These are phyloP conservation scores for Sphagnum fallax DNA, from an alignment of 228 moss, liverwort and hornwort species.

Conservation along the genomic window DNA sequence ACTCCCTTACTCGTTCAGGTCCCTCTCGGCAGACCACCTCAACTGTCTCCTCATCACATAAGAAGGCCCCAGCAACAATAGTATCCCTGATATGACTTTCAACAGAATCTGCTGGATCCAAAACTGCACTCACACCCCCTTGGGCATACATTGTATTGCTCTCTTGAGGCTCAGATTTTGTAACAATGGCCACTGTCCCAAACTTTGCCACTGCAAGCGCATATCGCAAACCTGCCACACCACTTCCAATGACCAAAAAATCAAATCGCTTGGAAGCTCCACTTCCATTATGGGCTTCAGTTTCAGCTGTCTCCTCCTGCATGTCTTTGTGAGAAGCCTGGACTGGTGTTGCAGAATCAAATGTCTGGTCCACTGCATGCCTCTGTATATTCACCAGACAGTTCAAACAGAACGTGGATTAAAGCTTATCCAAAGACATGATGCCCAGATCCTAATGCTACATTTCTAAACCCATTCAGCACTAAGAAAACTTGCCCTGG, in stretches of 20 bases:
- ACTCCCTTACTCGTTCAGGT: conserved; percentile 89
- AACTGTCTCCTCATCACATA: conserved; percentile 98
- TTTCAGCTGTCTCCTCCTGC: too few relatives aligned
- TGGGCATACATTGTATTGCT: conserved; percentile 97
- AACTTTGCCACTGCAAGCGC: conserved; percentile 91
- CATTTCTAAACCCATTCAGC: too few relatives aligned
- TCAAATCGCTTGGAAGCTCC: conserved; percentile 41
- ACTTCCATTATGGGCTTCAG: too few relatives aligned
- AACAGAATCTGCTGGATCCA: conserved; percentile 92
- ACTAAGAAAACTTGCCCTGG: too few relatives aligned
- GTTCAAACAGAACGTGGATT: too few relatives aligned
- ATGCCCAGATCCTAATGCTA: too few relatives aligned
- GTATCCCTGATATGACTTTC: conserved; percentile 98
- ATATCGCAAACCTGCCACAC: conserved; percentile 90
- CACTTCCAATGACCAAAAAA: conserved; percentile 93
- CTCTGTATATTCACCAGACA: too few relatives aligned
- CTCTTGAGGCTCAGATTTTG: conserved; percentile 97
- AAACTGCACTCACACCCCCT: conserved; percentile 93
- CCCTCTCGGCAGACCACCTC: conserved; percentile 99
- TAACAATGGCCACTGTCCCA: conserved; percentile 87
- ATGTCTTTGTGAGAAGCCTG: too few relatives aligned
- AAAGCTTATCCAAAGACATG: too few relatives aligned
- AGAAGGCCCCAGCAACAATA: conserved; percentile 90
- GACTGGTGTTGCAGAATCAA: too few relatives aligned
- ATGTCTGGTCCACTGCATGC: too few relatives aligned